Conservation (phyloP, 192 early-diverging fungal species). For the Backusella australiensis region DNA sequence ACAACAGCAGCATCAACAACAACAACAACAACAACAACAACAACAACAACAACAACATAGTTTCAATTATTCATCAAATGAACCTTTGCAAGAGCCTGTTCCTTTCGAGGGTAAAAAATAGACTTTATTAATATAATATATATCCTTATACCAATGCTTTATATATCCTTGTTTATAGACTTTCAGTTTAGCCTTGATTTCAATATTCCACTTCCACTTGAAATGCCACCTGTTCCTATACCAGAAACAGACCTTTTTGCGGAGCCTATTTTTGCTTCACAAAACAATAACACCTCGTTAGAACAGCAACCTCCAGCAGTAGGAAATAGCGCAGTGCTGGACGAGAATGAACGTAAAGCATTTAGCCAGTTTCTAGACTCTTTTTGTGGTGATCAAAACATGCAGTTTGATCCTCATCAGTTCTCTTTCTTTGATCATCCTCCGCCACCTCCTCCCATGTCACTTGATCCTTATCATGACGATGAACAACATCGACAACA, state of each 20-base stretch:
- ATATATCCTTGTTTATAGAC: constrained; percentile 16
- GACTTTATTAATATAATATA: too few relatives aligned
- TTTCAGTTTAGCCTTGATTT: constrained; percentile 32
- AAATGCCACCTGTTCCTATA: not conserved
- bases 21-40: too few relatives aligned
- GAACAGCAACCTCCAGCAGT: not conserved
- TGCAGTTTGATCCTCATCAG: constrained; percentile 15
- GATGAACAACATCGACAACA: constrained; percentile 8
- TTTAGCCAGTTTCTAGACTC: constrained; percentile 52
- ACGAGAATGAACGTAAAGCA: constrained; percentile 44
- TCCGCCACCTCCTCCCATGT: constrained; percentile 4
- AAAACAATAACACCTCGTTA: not conserved
- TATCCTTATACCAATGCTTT: not conserved
- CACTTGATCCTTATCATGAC: not conserved
- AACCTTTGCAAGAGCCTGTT: constrained; percentile 31
- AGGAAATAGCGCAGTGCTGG: constrained; percentile 17
- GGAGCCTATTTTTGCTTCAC: not conserved
- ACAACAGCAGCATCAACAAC: not conserved
- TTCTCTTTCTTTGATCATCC: not conserved
- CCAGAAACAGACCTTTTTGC: not conserved
- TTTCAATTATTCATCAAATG: constrained; percentile 3
- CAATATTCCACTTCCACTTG: not conserved
- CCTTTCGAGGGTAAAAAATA: constrained; percentile 35
- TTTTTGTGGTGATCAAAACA: constrained; percentile 47
- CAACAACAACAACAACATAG: not conserved